Evolutionary conservation across 2,329 filamentous ascomycete species (phyloP).

Genomic region (Scolecobasidium constrictum): DNA sequence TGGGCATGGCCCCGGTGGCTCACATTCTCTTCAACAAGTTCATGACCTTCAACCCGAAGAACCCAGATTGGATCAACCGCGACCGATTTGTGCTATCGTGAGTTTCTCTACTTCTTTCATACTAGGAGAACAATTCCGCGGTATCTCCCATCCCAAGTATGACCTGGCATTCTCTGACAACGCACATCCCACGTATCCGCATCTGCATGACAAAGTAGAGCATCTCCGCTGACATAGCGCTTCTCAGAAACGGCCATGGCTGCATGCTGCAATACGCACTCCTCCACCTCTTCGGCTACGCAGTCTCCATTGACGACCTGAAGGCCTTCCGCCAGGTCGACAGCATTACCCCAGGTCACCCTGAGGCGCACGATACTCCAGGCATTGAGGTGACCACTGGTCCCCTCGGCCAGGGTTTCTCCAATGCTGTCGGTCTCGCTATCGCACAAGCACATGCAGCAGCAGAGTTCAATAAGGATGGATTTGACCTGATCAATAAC

Average conservation of each 20-base stretch:
- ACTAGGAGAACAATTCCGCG: neutral
- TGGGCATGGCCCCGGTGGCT: slow-evolving; percentile 90
- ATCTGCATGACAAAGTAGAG: neutral
- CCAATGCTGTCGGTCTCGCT: slow-evolving; percentile 94
- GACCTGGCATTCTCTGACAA: neutral
- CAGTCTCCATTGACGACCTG: slow-evolving; percentile 75
- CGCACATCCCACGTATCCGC: neutral
- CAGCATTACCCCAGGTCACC: slow-evolving; percentile 89
- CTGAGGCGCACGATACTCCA: slow-evolving; percentile 91
- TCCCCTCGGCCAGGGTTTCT: slow-evolving; percentile 92
- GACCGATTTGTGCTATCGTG: slow-evolving; percentile 99
- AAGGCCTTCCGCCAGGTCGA: slow-evolving; percentile 89
- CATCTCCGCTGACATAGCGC: too few species aligned
- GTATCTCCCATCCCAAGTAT: neutral
- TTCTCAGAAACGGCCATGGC: slow-evolving; percentile 94
- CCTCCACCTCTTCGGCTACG: slow-evolving; percentile 92
- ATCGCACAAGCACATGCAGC: slow-evolving; percentile 90
- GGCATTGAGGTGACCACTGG: slow-evolving; percentile 97
- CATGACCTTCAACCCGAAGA: slow-evolving; percentile 99
- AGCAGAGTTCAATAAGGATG: slow-evolving; percentile 92
- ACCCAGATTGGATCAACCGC: slow-evolving; percentile 92
- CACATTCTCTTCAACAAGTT: slow-evolving; percentile 99
- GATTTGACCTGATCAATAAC: slow-evolving; percentile 86
- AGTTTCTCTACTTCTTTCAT: slow-evolving; percentile 33
- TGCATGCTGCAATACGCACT: slow-evolving; percentile 99